Percentiles rank a stretch among this genome's conserved stretches.
Evolutionary conservation across 768 basidiomycete genomes (phyloP).

Genomic region (Xanthoconium stramineum): DNA sequence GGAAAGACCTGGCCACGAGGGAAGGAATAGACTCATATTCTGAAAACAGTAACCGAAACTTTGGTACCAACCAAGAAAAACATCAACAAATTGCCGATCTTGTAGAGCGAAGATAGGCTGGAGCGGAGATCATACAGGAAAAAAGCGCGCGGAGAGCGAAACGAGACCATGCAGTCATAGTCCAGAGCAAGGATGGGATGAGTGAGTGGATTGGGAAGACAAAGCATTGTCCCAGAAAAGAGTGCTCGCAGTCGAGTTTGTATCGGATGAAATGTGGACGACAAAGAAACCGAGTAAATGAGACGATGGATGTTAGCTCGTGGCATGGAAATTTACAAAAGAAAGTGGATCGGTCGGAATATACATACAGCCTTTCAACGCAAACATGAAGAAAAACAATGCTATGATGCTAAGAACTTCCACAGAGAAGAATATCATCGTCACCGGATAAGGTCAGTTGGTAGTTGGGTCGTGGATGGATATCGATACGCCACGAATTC

Average conservation of each 20-base stretch:
- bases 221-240: slow-evolving; percentile 27
- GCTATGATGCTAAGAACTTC: slow-evolving; percentile 3
- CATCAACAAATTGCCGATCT: slow-evolving; percentile 8
- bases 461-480: slow-evolving; percentile 68
- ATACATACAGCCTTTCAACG: slow-evolving; percentile 6
- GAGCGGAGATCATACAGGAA: slow-evolving; percentile 12
- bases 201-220: slow-evolving; percentile 6
- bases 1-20: not conserved
- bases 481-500: slow-evolving; percentile 88
- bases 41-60: slow-evolving; percentile 16
- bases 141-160: slow-evolving; percentile 7
- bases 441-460: slow-evolving; percentile 57
- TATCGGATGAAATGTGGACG: slow-evolving; percentile 15
- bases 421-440: not conserved
- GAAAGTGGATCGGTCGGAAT: slow-evolving; percentile 4
- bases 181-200: slow-evolving; percentile 26
- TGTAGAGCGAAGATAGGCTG: slow-evolving; percentile 10
- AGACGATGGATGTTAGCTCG: slow-evolving; percentile 16
- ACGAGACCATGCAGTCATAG: slow-evolving; percentile 23
- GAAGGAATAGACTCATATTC: slow-evolving; percentile 26
- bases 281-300: slow-evolving; percentile 18
- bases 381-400: slow-evolving; percentile 4
- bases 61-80: slow-evolving; percentile 22
- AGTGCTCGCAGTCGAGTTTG: slow-evolving; percentile 17
- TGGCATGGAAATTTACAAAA: slow-evolving; percentile 20